These are phyloP conservation scores for Gastrolobium villosum DNA, from an alignment of 306 rosid species.

Conservation along the genomic window DNA sequence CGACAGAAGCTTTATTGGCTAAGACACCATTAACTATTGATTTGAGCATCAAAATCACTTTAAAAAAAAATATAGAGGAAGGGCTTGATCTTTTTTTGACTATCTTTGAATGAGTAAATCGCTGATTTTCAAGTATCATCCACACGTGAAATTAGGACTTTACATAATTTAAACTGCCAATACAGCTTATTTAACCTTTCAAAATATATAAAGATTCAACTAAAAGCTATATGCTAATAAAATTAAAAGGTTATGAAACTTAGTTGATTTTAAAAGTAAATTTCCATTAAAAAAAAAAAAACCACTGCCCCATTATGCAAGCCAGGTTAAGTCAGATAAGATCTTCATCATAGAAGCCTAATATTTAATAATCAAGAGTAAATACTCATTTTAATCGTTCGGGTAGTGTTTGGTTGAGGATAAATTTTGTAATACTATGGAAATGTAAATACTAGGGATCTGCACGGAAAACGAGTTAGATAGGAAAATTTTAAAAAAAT, in stretches of 20 bases:
- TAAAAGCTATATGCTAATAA: neutral
- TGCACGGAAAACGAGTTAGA: too few species aligned
- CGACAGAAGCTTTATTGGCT: neutral
- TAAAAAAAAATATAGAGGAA: neutral
- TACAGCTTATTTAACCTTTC: neutral
- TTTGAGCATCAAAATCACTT: neutral
- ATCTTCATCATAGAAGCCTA: neutral
- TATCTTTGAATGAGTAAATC: neutral
- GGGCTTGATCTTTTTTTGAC: neutral
- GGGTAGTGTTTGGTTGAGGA: too few species aligned
- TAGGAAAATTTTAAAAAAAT: too few species aligned
- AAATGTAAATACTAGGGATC: too few species aligned
- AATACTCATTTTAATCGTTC: neutral
- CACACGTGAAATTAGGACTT: neutral
- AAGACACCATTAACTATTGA: neutral
- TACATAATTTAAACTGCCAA: neutral
- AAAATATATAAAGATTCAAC: neutral
- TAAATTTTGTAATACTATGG: too few species aligned
- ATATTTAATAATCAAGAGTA: neutral
- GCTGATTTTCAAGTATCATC: neutral
- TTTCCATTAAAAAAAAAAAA: neutral
- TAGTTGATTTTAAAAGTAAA: neutral
- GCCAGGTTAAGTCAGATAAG: neutral
- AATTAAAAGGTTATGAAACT: neutral
- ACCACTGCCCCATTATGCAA: constrained; percentile 1